Evolutionary conservation across 495 filamentous ascomycete species (phyloP), one percentile per base, ranked within the genome.

Genomic region (Penicillium robsamsonii): DNA sequence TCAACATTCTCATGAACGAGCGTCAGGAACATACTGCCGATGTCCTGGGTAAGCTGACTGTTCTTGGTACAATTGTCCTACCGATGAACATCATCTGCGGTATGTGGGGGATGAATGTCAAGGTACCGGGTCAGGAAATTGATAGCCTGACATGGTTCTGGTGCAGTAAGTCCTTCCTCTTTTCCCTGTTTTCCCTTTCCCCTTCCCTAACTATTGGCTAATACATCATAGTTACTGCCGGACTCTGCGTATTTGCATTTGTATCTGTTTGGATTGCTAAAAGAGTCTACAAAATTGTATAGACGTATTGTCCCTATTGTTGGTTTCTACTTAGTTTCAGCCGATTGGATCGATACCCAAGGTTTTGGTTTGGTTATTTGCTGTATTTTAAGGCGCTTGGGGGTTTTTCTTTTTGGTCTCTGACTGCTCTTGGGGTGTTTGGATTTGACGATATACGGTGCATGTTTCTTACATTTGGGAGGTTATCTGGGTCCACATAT

Each of bases 71-170:
- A 9, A 97, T 98, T 60, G 91, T 98, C 5, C 81, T 98, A 53
- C 94, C 94, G 18, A 92, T 98, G 86, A 98, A 98, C 66, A 92
- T 98, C 72, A 90, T 98, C 60, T 97, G 94, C 25, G 95, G 94
- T 61, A 87, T 98, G 70, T 98, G 94, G 89, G 94, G 94, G 33
- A 97, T 97, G 94, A 98, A 98, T 76, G 91, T 96, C 8, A 87
- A 89, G 73, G 93, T 98, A 0, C 94, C 94, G 0, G 91, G 92
- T 2, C 93, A 97, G 68, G 87, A 89, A 30, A 69, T 80, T 43
- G 83, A 85, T 42, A 82, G 76, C 59, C 59, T 86, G 51, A 71
- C 69, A 44, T 88, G 85, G 85, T 88, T 88, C 59, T 87, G 77
- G 75, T 81, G 75, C 18, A 83, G 80, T 83, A 75, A 53, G 79